Base-by-base conservation (phyloP, 208 protist genomes). In the Trypanosoma grayi region DNA sequence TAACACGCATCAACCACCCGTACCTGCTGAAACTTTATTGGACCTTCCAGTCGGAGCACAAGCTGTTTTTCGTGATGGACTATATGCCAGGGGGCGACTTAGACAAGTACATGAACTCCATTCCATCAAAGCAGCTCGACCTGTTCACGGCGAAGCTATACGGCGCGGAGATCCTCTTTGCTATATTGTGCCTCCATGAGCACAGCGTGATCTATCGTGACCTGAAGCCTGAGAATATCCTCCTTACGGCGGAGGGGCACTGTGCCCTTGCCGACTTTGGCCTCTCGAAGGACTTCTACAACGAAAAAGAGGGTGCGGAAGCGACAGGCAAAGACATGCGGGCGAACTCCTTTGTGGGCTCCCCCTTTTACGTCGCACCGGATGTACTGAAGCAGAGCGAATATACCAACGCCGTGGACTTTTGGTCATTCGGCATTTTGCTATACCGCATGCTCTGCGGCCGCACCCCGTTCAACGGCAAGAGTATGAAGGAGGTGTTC, bases 391-490 rank as follows among this genome's bases (percentile, higher is more conserved):
- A 83, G 37, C 87, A 95, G 30, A 79, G 81, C 34, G 92, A 94
- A 43, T 98, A 99, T 85, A 98, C 96, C 14, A 97, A 96, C 60
- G 90, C 94, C 6, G 94, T 99, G 7, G 98, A 99, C 73, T 99
- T 97, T 81, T 99, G 98, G 98, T 94, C 90, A 13, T 97, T 98
- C 74, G 98, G 98, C 43, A 97, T 98, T 53, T 63, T 99, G 10
- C 75, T 98, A n/a, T 99, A 98, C 80, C 95, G 97, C 67, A 98
- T 98, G 94, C 69, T 98, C 22, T 90, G 93, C 62, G 97, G 95
- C 31, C 86, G 93, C 44, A 82, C 94, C 36, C 96, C 97, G 16
- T 98, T 98, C 73, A 97, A 78, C 54, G 84, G 92, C 37, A 90
- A 91, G 54, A 97, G 85, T 62, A 94, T 94, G 82, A 89, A 91